Conservation (phyloP, 306 rosid species). For the Amphicarpaea edgeworthii region DNA sequence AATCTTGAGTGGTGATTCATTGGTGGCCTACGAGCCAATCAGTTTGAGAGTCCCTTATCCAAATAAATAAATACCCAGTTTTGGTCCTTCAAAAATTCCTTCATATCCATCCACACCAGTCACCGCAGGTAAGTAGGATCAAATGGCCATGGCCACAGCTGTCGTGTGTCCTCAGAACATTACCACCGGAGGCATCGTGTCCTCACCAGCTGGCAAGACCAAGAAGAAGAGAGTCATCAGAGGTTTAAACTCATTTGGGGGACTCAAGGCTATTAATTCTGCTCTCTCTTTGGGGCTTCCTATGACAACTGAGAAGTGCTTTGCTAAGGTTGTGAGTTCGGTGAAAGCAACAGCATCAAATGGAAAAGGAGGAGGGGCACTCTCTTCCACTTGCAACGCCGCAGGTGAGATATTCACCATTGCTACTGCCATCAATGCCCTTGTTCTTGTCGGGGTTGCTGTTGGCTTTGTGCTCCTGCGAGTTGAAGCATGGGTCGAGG, state of each 20-base stretch:
- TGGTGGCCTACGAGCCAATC: slow-evolving; percentile 31
- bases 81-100: not conserved
- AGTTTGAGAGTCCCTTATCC: slow-evolving; percentile 42
- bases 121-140: slow-evolving; percentile 7
- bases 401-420: slow-evolving; percentile 49
- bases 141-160: slow-evolving; percentile 47
- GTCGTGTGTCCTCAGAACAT: slow-evolving; percentile 37
- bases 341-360: slow-evolving; percentile 16
- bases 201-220: slow-evolving; percentile 31
- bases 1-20: slow-evolving; percentile 1
- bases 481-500: slow-evolving; percentile 51
- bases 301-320: slow-evolving; percentile 46
- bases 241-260: slow-evolving; percentile 49
- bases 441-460: slow-evolving; percentile 51
- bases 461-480: slow-evolving; percentile 53
- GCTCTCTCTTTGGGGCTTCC: slow-evolving; percentile 46
- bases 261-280: slow-evolving; percentile 43
- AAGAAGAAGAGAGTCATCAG: slow-evolving; percentile 33
- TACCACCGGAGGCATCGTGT: slow-evolving; percentile 42
- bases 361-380: slow-evolving; percentile 49
- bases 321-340: slow-evolving; percentile 43
- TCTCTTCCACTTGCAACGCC: slow-evolving; percentile 50
- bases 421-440: slow-evolving; percentile 46
- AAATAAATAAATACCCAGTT: slow-evolving; percentile 27
- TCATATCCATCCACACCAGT: no score